A percentile compares a stretch with the other conserved stretches of the same genome.
These are phyloP conservation scores for Singerocomus inundabilis DNA, from an alignment of 1,284 basidiomycete genomes.

Conservation along the genomic window DNA sequence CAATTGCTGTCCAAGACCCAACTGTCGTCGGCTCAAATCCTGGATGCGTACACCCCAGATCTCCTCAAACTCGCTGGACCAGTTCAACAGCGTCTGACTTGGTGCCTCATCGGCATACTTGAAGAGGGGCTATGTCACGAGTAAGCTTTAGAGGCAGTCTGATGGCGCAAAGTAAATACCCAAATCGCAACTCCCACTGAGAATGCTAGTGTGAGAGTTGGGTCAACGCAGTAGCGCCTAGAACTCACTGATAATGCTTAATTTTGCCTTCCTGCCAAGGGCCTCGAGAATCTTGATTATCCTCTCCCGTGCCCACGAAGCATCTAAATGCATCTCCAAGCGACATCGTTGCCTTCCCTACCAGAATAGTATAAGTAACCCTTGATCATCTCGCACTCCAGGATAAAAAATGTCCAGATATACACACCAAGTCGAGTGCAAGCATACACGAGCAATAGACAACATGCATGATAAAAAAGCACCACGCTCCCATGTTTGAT, in stretches of 20 bases:
- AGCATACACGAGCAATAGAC: constrained; percentile 64
- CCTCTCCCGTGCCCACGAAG: constrained; percentile 54
- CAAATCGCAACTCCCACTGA: constrained; percentile 63
- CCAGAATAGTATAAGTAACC: not conserved
- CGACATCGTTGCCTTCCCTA: constrained; percentile 36
- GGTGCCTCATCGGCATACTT: constrained; percentile 59
- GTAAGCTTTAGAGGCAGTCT: constrained; percentile 11
- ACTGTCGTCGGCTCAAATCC: constrained; percentile 32
- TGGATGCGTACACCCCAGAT: constrained; percentile 57
- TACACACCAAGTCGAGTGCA: constrained; percentile 60
- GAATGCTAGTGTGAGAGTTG: constrained; percentile 12
- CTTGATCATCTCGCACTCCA: not conserved
- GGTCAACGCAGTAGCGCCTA: not conserved
- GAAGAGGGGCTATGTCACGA: constrained; percentile 51
- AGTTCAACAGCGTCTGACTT: constrained; percentile 47
- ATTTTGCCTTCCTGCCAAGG: constrained; percentile 62
- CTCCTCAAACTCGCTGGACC: constrained; percentile 61
- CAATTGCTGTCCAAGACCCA: constrained; percentile 12
- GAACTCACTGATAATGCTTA: constrained; percentile 64
- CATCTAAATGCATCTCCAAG: constrained; percentile 25
- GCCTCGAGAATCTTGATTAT: constrained; percentile 58
- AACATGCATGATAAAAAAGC: constrained; percentile 69
- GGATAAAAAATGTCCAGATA: not conserved
- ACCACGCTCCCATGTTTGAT: constrained; percentile 75
- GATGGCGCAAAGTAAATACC: constrained; percentile 41